Evolutionary conservation across 1,284 basidiomycete species (phyloP), one percentile per base, ranked within the genome.

Genomic region (Stereum hirsutum): DNA sequence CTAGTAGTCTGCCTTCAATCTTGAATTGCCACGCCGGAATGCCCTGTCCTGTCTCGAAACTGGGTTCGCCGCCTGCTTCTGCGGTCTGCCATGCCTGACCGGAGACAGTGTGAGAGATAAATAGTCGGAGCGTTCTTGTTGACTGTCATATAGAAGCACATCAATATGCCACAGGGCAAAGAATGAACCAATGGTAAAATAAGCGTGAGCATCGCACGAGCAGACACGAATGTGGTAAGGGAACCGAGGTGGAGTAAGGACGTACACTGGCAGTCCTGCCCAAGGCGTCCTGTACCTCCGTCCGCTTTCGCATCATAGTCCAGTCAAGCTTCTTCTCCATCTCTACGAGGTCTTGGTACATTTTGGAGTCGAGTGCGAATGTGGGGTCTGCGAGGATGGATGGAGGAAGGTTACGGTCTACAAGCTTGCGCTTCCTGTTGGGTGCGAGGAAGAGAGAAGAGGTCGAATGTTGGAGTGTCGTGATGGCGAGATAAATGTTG

Each of bases 301-400:
- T 86, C 51, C 78, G 81, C 62, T 96, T 96, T 51, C 95, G 72
- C 52, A 81, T 81, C 64, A 96, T 82, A 5, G 90, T 95, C 95
- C 95, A 98, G 63, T 98, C 94, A 8, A 98, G 70, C 59, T 86
- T 89, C 49, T 87, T 76, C 62, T 97, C 94, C 74, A 91, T 87
- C 47, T 88, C 82, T 37, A 94, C 67, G 25, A 98, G 69, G 55
- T 89, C 81, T 46, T 80, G 75, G 62, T 97, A 98, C 72, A 95
- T 88, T 43, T 74, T 74, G 19, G 89, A 89, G 62, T 95, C 85
- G 50, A 77, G 72, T 15, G 83, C 74, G 54, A 93, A 86, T 37
- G 80, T 75, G 20, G 81, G 75, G 48, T 76, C 72, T 50, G 82
- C 71, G 39, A 75, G 63, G 20, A 89, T 67, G 40, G 74, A 74